Evolutionary conservation across 805 yeast genomes (phyloP).

Genomic region (Schwanniomyces occidentalis): DNA sequence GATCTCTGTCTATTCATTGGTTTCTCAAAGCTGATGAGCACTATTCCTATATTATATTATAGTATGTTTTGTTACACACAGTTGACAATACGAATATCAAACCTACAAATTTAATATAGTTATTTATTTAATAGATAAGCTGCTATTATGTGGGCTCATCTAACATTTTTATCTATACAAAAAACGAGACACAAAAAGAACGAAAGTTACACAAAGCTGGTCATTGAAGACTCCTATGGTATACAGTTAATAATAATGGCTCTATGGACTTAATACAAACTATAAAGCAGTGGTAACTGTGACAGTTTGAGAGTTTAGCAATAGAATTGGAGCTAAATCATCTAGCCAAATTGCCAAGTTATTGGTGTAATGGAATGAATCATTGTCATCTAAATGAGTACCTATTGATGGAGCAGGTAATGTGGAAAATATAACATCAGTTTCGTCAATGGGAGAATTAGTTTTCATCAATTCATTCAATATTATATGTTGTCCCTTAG

Average conservation of each 20-base stretch:
- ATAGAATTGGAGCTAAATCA: conserved; percentile 76
- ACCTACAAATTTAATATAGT: no score
- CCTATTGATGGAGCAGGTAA: conserved; percentile 87
- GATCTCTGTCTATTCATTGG: conserved; percentile 1
- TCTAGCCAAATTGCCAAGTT: conserved; percentile 79
- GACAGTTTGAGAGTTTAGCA: conserved; percentile 89
- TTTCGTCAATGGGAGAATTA: conserved; percentile 49
- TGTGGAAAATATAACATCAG: conserved; percentile 84
- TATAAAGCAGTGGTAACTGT: conserved; percentile 93
- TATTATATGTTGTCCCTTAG: conserved; percentile 85
- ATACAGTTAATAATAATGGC: no score
- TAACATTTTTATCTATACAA: no score
- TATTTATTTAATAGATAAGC: no score
- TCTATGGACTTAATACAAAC: no score
- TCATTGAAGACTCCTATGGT: no score
- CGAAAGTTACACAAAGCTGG: no score
- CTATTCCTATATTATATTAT: neutral
- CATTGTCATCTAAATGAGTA: conserved; percentile 68
- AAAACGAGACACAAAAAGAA: no score
- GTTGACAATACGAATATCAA: no score
- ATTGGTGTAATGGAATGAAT: conserved; percentile 71
- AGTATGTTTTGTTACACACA: no score
- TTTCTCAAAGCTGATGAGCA: neutral
- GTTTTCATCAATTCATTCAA: conserved; percentile 80
- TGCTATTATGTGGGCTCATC: no score